A percentile compares a stretch with the other conserved stretches of the same genome.
Conservation (phyloP, 768 basidiomycete genomes). For the Cyclocybe aegerita region DNA sequence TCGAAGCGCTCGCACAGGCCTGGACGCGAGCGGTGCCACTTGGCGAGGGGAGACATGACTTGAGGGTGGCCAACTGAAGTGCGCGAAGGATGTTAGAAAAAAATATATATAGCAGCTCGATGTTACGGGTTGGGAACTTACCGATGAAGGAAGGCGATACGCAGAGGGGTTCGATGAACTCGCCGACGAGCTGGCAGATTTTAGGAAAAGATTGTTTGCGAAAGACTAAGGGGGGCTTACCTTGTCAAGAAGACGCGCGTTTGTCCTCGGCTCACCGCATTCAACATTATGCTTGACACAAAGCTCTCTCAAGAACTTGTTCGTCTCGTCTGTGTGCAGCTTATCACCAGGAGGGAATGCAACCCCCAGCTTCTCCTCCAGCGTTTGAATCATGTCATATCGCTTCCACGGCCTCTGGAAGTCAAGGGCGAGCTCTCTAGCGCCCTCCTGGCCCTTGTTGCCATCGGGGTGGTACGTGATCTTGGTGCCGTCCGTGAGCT, state of each 20-base stretch:
- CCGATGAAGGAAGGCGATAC: conserved; percentile 96
- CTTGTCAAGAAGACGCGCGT: conserved; percentile 94
- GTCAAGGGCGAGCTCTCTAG: conserved; percentile 70
- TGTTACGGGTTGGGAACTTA: conserved; percentile 30
- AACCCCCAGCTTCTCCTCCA: conserved; percentile 90
- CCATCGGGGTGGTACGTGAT: conserved; percentile 92
- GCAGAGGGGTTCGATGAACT: conserved; percentile 96
- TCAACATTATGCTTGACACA: conserved; percentile 95
- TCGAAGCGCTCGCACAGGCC: conserved; percentile 99
- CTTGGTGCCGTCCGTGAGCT: conserved; percentile 78
- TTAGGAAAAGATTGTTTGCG: too few relatives aligned
- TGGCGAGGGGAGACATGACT: conserved; percentile 99
- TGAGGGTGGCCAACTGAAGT: conserved; percentile 92
- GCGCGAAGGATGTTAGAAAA: not conserved
- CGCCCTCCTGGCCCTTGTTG: conserved; percentile 70
- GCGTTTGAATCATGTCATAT: conserved; percentile 95
- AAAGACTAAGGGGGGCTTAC: too few relatives aligned
- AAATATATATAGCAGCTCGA: too few relatives aligned
- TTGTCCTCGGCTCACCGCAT: conserved; percentile 94
- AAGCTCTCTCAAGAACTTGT: conserved; percentile 83
- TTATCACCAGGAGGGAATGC: conserved; percentile 93
- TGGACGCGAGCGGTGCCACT: conserved; percentile 95
- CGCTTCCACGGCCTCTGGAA: conserved; percentile 97
- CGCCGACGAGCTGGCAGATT: conserved; percentile 99
- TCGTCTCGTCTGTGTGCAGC: conserved; percentile 84